A percentile compares a stretch with the other conserved stretches of the same genome.
Evolutionary conservation across 2,329 filamentous ascomycete species (phyloP).

Genomic region (Lasiodiplodia hormozganensis): DNA sequence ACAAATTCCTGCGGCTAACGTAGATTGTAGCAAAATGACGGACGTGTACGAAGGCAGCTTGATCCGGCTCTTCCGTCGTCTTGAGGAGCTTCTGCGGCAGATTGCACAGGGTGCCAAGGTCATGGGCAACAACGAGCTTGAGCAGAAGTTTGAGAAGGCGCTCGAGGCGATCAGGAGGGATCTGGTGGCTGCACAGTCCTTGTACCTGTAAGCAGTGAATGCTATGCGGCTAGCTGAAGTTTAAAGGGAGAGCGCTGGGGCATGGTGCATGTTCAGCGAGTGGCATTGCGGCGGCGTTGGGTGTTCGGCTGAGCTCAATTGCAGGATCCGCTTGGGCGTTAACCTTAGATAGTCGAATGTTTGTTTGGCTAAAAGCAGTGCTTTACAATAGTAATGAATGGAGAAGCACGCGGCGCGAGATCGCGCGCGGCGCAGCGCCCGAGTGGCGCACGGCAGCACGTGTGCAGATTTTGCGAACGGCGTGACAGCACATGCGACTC

Average conservation of each 20-base stretch:
- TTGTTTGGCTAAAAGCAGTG: constrained; percentile 4
- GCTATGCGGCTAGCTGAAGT: background rate
- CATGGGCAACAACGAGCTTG: constrained; percentile 95
- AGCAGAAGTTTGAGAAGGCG: constrained; percentile 88
- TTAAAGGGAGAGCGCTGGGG: background rate
- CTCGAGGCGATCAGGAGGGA: constrained; percentile 87
- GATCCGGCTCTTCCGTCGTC: constrained; percentile 91
- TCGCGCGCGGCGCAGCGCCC: background rate
- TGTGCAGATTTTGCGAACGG: background rate
- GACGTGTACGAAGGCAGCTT: constrained; percentile 96
- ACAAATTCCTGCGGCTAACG: constrained; percentile 29
- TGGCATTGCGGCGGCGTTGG: constrained; percentile 28
- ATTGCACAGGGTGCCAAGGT: constrained; percentile 96
- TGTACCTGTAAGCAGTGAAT: constrained; percentile 68
- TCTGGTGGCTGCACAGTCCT: constrained; percentile 91
- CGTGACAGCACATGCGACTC: constrained; percentile 21
- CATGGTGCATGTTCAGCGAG: constrained; percentile 15
- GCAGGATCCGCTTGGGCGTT: constrained; percentile 10
- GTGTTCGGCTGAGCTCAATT: constrained; percentile 14
- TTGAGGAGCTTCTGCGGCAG: constrained; percentile 92
- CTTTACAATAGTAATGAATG: background rate
- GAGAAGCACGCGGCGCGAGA: constrained; percentile 10
- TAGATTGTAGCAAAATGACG: constrained; percentile 84
- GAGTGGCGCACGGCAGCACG: background rate
- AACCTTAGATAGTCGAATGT: constrained; percentile 3